Evolutionary conservation across 306 rosid species (phyloP), one percentile per base, ranked within the genome.

Genomic region (Pyrus pyrifolia): DNA sequence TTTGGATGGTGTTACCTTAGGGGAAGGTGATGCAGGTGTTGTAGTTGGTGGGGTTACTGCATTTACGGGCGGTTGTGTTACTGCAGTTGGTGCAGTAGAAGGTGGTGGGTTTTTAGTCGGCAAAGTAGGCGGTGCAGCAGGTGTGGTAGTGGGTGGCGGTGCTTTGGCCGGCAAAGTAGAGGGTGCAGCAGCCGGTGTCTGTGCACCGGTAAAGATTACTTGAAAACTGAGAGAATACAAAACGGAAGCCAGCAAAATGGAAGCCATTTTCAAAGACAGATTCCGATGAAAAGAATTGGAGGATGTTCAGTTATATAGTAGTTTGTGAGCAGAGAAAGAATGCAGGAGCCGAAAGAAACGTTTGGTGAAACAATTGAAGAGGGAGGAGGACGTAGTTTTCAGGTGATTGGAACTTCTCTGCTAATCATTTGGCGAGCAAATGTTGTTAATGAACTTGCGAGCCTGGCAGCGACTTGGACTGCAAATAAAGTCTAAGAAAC

Each of bases 11-110:
- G 90, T 82, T 55, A 73, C 86, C 67, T 81, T 87, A 51, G 93
- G 92, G 59, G 89, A 58, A 13, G 93, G 90, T 44, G 90, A 76
- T 66, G 77, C 85, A 2, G 92, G 90, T 71, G 87, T 75, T 51
- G 90, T 31, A 46, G 71, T 78, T 17, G 90, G 88, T 65, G 85
- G 70, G 70, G 69, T 62, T 19, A 62, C 67, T 53, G 85, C 83
- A 60, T 22, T 79, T 15, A 78, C 65, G 2, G 89, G 92, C 3
- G 93, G 88, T n/a, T 70, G 85, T 14, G 87, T 63, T 68, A 83
- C 63, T 10, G 80, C 57, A 18, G 83, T 77, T 7, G 90, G 94
- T 69, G 83, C 63, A 18, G 86, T 65, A 22, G 85, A 21, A 2
- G 91, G 82, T 5, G 91, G 85, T 3, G 81, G 82, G 1, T 78